A percentile compares a stretch with the other conserved stretches of the same genome.
Evolutionary conservation across 2,329 filamentous ascomycete genomes (phyloP).

Genomic region (Drechslerella dactyloides): DNA sequence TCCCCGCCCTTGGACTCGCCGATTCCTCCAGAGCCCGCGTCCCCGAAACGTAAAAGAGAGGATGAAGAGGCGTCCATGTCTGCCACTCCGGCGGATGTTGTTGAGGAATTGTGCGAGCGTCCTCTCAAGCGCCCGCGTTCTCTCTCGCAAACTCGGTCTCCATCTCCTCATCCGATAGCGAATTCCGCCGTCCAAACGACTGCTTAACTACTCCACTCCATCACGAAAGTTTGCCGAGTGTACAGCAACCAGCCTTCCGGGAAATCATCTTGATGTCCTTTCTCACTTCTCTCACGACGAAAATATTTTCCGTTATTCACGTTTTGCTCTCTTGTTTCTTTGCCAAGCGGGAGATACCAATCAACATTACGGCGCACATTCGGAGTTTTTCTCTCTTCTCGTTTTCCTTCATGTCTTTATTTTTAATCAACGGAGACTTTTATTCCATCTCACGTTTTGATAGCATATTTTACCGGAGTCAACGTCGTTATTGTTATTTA

Average conservation of each 20-base stretch:
- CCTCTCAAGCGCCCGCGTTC: constrained; percentile 42
- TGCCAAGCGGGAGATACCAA: constrained; percentile 46
- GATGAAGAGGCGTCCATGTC: constrained; percentile 4
- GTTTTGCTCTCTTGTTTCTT: constrained; percentile 13
- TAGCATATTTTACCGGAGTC: constrained; percentile 36
- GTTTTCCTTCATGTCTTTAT: not conserved
- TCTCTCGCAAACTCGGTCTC: constrained; percentile 29
- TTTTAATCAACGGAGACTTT: not conserved
- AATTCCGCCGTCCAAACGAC: constrained; percentile 23
- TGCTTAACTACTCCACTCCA: constrained; percentile 8
- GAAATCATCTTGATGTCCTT: constrained; percentile 15
- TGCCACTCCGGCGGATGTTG: constrained; percentile 10
- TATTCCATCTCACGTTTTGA: constrained; percentile 5
- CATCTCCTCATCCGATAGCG: constrained; percentile 22
- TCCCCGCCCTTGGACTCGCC: constrained; percentile 16
- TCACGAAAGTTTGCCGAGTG: constrained; percentile 4
- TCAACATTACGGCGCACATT: constrained; percentile 28
- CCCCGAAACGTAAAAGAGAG: constrained; percentile 31
- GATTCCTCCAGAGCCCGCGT: constrained; percentile 14
- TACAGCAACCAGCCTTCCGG: not conserved
- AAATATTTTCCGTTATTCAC: too few relatives aligned
- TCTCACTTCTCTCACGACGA: constrained; percentile 10
- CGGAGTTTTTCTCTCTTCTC: constrained; percentile 28
- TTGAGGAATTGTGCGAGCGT: constrained; percentile 3
- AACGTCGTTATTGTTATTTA: constrained; percentile 1